A percentile compares a stretch with the other conserved stretches of the same genome.
phyloP scores from a whole-genome alignment of 768 basidiomycete genomes.

The Glaciozyma martinii region DNA sequence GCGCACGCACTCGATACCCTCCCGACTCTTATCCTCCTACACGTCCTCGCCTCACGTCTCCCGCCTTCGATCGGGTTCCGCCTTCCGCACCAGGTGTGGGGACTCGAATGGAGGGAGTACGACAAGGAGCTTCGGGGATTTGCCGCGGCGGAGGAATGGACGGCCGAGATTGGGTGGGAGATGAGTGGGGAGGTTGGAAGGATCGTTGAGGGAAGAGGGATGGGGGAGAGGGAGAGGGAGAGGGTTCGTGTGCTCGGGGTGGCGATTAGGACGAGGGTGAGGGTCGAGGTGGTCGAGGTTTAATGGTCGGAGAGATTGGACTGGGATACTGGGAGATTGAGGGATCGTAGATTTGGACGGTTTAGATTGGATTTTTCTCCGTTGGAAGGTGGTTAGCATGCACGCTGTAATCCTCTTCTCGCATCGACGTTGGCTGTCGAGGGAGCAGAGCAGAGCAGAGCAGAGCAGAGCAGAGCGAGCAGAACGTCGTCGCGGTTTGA shows the following conservation, averaged over 20 bases:
- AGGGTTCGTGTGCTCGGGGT: background rate
- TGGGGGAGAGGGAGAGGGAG: background rate
- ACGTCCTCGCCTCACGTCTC: slow-evolving; percentile 32
- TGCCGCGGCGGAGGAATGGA: slow-evolving; percentile 34
- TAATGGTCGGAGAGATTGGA: too few species aligned
- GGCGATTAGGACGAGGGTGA: background rate
- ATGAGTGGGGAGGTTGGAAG: slow-evolving; percentile 23
- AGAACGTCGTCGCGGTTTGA: too few species aligned
- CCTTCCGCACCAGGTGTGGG: slow-evolving; percentile 32
- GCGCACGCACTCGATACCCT: slow-evolving; percentile 27
- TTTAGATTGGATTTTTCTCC: too few species aligned
- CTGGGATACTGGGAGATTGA: too few species aligned
- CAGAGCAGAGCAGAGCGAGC: too few species aligned
- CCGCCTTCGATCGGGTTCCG: slow-evolving; percentile 24
- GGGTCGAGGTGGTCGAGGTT: background rate
- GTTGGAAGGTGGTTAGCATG: too few species aligned
- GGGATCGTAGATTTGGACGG: too few species aligned
- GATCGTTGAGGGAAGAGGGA: background rate
- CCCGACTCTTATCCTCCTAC: slow-evolving; percentile 33
- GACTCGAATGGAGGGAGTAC: slow-evolving; percentile 31
- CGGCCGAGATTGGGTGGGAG: slow-evolving; percentile 33
- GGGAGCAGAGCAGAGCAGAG: too few species aligned
- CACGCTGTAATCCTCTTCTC: too few species aligned
- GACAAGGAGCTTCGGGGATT: slow-evolving; percentile 32
- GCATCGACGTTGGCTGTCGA: too few species aligned